A percentile compares a stretch with the other conserved stretches of the same genome.
These are phyloP conservation scores for Ceratocystis colombiana DNA, from an alignment of 2,329 filamentous ascomycete genomes.

Conservation along the genomic window DNA sequence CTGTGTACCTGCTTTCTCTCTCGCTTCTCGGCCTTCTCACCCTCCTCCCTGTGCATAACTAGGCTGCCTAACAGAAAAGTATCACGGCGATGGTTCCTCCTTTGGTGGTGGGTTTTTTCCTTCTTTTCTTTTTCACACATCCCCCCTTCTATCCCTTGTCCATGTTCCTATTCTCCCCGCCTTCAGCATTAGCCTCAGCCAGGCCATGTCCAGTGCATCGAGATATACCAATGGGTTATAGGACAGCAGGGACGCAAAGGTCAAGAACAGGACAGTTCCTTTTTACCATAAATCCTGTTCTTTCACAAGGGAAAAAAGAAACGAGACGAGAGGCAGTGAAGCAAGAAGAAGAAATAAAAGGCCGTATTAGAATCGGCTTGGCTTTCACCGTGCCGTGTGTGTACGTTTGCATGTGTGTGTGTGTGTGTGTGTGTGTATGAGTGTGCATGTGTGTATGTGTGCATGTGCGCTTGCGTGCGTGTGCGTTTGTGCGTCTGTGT, in stretches of 20 bases:
- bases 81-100: background rate
- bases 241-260: too few relatives aligned
- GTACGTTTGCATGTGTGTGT: too few relatives aligned
- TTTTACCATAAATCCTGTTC: background rate
- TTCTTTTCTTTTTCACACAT: background rate
- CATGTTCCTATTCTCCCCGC: constrained; percentile 2
- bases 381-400: too few relatives aligned
- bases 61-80: too few relatives aligned
- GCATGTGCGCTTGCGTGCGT: too few relatives aligned
- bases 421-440: too few relatives aligned
- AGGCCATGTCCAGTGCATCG: background rate
- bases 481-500: too few relatives aligned
- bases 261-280: too few relatives aligned
- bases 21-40: background rate
- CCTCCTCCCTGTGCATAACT: background rate
- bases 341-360: background rate
- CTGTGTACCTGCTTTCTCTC: background rate
- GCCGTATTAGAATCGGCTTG: too few relatives aligned
- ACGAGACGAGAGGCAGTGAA: background rate
- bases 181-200: background rate
- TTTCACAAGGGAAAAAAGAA: background rate
- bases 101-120: background rate
- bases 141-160: background rate
- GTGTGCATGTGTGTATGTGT: too few relatives aligned
- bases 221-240: background rate